Conservation (phyloP, 768 basidiomycete genomes). For the Suillus tomentosus region DNA sequence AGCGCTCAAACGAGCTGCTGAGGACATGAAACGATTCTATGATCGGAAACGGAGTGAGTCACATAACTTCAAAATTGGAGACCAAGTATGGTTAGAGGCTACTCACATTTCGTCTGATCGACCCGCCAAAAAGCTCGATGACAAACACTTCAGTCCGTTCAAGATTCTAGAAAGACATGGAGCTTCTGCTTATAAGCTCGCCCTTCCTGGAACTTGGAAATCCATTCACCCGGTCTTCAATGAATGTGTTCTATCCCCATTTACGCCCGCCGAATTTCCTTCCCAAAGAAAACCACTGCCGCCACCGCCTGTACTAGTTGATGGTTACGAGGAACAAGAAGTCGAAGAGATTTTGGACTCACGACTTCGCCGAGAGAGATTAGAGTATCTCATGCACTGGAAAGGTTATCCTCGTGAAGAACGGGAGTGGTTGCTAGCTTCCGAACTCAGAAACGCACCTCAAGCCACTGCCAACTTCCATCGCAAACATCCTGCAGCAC, state of each 20-base stretch:
- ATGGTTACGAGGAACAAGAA: no score
- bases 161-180: slow-evolving; percentile 24
- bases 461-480: no score
- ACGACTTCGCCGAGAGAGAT: no score
- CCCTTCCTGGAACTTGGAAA: slow-evolving; percentile 23
- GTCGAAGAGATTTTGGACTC: no score
- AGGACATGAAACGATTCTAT: slow-evolving; percentile 22
- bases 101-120: slow-evolving; percentile 18
- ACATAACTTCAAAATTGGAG: slow-evolving; percentile 16
- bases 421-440: no score
- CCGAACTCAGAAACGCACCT: no score
- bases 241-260: slow-evolving; percentile 6
- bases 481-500: no score
- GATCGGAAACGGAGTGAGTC: not conserved
- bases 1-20: slow-evolving; percentile 20
- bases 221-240: slow-evolving; percentile 20
- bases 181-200: slow-evolving; percentile 17
- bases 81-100: slow-evolving; percentile 26
- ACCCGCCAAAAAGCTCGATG: slow-evolving; percentile 14
- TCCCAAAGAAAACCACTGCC: no score
- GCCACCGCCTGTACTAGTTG: no score
- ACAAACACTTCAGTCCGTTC: slow-evolving; percentile 26
- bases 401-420: no score
- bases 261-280: no score
- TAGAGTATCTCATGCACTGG: no score